Evolutionary conservation across 1,139 yeast genomes (phyloP), one percentile per base, ranked within the genome.

Genomic region (Nakaseomyces uthaithaninus): DNA sequence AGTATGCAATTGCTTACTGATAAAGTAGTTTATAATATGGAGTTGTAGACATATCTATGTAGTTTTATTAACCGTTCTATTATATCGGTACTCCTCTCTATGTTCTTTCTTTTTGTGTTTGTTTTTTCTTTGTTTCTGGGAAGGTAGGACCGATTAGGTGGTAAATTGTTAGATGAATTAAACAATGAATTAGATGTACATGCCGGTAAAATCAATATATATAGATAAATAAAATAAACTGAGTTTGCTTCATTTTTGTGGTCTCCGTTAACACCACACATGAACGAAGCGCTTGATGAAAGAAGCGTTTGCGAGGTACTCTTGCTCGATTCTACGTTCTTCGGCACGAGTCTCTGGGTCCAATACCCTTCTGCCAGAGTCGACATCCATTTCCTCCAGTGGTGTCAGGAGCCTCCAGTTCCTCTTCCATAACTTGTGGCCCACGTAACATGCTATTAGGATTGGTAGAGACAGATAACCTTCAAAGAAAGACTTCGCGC

Each of bases 331-430:
- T 20, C 73, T 72, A 54, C 78, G 64, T 60, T 80, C 86, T 62
- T 77, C 81, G 59, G 70, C 76, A 55, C 77, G 66, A 36, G 77
- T 67, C 47, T 78, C 84, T 54, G 78, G 61, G 56, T 80, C 86
- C 42, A 75, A 62, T 49, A 74, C 80, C 59, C 78, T 73, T 74
- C 86, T 76, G 53, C 85, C 86, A 14, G 81, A 68, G 50, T 77
- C 83, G 45, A 80, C 62, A 57, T 80, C 86, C 51, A 80, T 72
- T 41, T 77, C 75, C 35, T 62, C 56, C 25, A 75, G 68, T 43
- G 69, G 65, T 48, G 72, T 65, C 50, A 62, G 66, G 11, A 74
- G 44, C 30, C 48, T 65, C 73, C 74, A 77, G 52, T 75, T 74
- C 46, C 65, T 71, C 53, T 68, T 70, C 69, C 74, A 77, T 11